Percentiles rank a stretch among this genome's conserved stretches.
Conservation (phyloP, 345 rosid genomes). For the Populus euphratica region DNA sequence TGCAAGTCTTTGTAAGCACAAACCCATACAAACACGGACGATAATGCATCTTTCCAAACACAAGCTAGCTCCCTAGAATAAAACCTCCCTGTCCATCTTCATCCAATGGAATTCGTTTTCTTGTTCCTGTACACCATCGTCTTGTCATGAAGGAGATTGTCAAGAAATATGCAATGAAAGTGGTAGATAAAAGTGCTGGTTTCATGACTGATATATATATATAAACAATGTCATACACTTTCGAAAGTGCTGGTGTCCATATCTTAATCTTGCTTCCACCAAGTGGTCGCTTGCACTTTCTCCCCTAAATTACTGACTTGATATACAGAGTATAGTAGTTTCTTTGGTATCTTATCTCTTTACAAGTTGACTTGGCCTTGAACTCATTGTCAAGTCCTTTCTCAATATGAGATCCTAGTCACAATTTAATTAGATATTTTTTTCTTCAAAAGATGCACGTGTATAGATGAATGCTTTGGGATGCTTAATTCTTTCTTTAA, state of each 20-base stretch:
- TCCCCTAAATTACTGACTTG: not conserved
- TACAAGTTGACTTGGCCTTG: constrained; percentile 17
- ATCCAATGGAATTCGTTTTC: not conserved
- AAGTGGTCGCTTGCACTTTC: constrained; percentile 24
- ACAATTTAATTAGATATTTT: not conserved
- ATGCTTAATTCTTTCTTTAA: not conserved
- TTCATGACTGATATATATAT: too few relatives aligned
- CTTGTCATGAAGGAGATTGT: not conserved
- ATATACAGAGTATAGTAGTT: too few relatives aligned
- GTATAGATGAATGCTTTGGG: not conserved
- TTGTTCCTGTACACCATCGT: not conserved
- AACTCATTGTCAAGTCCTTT: constrained; percentile 4
- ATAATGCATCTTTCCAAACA: too few relatives aligned
- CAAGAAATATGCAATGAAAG: too few relatives aligned
- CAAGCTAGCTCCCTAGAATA: too few relatives aligned
- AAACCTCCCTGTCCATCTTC: not conserved
- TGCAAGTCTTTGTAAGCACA: too few relatives aligned
- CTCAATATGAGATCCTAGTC: constrained; percentile 24
- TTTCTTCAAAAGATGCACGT: not conserved
- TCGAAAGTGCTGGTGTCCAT: not conserved
- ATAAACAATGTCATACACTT: not conserved
- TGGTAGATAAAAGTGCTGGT: too few relatives aligned
- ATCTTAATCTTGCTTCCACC: constrained; percentile 1
- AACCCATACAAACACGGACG: too few relatives aligned
- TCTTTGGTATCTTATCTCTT: constrained; percentile 1